Evolutionary conservation across 163 green algal species (phyloP).

Genomic region (Scenedesmus sp.): DNA sequence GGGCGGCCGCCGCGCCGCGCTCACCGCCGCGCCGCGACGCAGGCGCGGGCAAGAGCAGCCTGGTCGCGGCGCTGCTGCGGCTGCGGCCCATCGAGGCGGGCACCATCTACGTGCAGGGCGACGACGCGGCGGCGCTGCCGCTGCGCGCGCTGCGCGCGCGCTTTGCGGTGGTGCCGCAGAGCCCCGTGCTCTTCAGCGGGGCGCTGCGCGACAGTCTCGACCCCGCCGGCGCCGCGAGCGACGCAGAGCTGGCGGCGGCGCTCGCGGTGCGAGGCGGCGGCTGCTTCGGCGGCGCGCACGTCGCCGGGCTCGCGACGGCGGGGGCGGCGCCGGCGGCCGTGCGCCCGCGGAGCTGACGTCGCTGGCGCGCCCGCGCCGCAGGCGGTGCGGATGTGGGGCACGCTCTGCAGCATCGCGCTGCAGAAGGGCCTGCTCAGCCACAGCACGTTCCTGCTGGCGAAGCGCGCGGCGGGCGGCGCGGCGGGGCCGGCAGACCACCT

Average conservation of each 20-base stretch:
- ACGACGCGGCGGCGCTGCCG: constrained; percentile 25
- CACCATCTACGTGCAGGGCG: constrained; percentile 33
- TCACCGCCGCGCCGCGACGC: constrained; percentile 32
- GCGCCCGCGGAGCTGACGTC: no score
- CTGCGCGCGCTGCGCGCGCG: constrained; percentile 48
- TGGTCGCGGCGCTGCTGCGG: constrained; percentile 45
- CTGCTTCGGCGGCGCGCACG: no score
- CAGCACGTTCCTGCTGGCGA: constrained; percentile 18
- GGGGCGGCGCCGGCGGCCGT: no score
- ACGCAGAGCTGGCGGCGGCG: constrained; percentile 40
- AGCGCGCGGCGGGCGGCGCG: background rate
- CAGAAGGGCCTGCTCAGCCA: background rate
- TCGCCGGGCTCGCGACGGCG: no score
- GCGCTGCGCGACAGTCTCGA: constrained; percentile 80
- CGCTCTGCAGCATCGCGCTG: constrained; percentile 48
- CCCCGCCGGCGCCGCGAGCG: constrained; percentile 47
- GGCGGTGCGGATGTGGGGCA: constrained; percentile 56
- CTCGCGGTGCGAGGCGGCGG: constrained; percentile 49
- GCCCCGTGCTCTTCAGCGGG: constrained; percentile 73
- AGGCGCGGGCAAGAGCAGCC: constrained; percentile 72
- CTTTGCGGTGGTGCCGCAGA: constrained; percentile 76
- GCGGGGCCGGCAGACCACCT: background rate
- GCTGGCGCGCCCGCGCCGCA: background rate
- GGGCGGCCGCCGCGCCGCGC: background rate
- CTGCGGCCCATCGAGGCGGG: constrained; percentile 43